Evolutionary conservation across 2,329 filamentous ascomycete genomes (phyloP).

Genomic region (Talaromyces sp.): DNA sequence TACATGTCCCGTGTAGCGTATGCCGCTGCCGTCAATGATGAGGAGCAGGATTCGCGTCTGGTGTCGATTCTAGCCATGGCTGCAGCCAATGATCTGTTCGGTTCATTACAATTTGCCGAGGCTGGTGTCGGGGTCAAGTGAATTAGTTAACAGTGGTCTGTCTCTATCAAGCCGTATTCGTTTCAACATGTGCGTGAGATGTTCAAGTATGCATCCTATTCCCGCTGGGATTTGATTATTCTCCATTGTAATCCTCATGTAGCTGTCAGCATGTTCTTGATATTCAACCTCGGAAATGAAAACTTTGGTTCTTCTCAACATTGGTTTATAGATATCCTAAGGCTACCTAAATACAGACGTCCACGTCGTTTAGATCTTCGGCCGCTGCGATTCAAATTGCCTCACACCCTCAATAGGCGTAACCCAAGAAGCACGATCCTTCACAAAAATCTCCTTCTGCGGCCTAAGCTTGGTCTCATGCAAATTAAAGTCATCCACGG

Average conservation of each 20-base stretch:
- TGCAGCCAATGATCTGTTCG: background rate
- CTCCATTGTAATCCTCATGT: too few species aligned
- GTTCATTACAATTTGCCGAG: background rate
- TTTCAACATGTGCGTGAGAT: too few species aligned
- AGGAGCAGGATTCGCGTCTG: background rate
- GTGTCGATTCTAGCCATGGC: background rate
- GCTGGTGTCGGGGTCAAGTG: background rate
- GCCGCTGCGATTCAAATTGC: background rate
- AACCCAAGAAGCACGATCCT: conserved; percentile 44
- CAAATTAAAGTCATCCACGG: conserved; percentile 59
- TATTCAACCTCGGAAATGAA: too few species aligned
- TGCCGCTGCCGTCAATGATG: background rate
- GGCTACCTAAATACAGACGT: too few species aligned
- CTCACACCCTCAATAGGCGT: background rate
- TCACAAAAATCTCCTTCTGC: conserved; percentile 50
- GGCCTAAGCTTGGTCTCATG: conserved; percentile 57
- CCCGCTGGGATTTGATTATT: too few species aligned
- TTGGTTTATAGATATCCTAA: too few species aligned
- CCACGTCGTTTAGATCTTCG: background rate
- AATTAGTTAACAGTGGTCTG: too few species aligned
- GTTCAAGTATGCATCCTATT: too few species aligned
- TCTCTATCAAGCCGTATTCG: too few species aligned
- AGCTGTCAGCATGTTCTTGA: too few species aligned
- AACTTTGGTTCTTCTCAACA: too few species aligned
- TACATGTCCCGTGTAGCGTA: background rate